Conservation (phyloP, 805 yeast genomes). For the Nakazawaea populi region DNA sequence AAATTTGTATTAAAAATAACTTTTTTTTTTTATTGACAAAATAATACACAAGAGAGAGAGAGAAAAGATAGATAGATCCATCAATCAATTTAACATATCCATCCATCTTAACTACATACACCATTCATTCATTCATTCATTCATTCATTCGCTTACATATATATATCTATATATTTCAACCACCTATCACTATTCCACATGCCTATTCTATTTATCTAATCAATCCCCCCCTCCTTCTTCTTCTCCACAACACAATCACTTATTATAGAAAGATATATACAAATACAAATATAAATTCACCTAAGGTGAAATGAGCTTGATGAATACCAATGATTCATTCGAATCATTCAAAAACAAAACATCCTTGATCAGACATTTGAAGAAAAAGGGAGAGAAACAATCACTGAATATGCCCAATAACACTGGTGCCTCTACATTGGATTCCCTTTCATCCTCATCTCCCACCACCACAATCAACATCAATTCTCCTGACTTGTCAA, state of each 20-base stretch:
- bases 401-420: not conserved
- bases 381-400: not conserved
- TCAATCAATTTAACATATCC: not conserved
- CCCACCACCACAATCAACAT: not conserved
- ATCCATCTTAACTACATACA: not conserved
- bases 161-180: not conserved
- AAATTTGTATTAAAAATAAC: no score
- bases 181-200: no score
- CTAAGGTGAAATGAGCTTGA: not conserved
- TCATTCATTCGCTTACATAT: not conserved
- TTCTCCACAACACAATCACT: no score
- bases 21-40: no score
- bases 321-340: not conserved
- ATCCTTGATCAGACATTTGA: conserved; percentile 1
- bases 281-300: not conserved
- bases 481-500: not conserved
- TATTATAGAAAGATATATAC: no score
- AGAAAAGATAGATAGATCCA: not conserved
- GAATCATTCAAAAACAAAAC: conserved; percentile 1
- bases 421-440: not conserved
- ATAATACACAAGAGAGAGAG: no score
- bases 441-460: not conserved
- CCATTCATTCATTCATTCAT: not conserved
- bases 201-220: no score
- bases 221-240: no score